Evolutionary conservation across 768 basidiomycete species (phyloP).

Genomic region (Strobilomyces confusus): DNA sequence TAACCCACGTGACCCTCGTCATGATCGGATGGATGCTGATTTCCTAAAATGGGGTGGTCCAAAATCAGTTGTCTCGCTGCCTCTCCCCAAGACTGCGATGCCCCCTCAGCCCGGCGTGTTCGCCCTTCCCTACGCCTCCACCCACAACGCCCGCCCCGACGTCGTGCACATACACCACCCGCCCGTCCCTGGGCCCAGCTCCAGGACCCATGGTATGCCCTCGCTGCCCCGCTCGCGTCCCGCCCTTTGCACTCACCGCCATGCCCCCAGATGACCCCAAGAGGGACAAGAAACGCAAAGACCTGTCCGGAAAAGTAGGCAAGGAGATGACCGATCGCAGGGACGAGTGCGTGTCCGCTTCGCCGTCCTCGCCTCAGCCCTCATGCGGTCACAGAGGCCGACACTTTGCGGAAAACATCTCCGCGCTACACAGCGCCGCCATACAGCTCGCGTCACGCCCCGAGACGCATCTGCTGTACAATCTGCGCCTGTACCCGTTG

Average conservation of each 20-base stretch:
- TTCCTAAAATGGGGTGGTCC: slow-evolving; percentile 18
- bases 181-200: slow-evolving; percentile 40
- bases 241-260: slow-evolving; percentile 30
- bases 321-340: slow-evolving; percentile 72
- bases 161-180: slow-evolving; percentile 38
- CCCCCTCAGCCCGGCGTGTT: slow-evolving; percentile 72
- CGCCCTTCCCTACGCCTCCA: slow-evolving; percentile 52
- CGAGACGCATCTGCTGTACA: slow-evolving; percentile 60
- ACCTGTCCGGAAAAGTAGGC: slow-evolving; percentile 62
- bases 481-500: slow-evolving; percentile 66
- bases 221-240: not conserved
- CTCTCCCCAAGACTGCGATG: slow-evolving; percentile 34
- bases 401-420: slow-evolving; percentile 60
- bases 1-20: slow-evolving; percentile 17
- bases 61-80: slow-evolving; percentile 11
- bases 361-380: slow-evolving; percentile 4
- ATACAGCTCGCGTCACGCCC: slow-evolving; percentile 67
- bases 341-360: slow-evolving; percentile 57
- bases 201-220: slow-evolving; percentile 39
- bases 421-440: slow-evolving; percentile 53
- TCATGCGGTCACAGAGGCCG: slow-evolving; percentile 43
- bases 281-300: slow-evolving; percentile 66
- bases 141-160: slow-evolving; percentile 39
- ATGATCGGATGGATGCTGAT: slow-evolving; percentile 18
- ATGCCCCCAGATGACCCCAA: slow-evolving; percentile 39